Conservation (phyloP, 768 basidiomycete species). For the Mycena epipterygia region DNA sequence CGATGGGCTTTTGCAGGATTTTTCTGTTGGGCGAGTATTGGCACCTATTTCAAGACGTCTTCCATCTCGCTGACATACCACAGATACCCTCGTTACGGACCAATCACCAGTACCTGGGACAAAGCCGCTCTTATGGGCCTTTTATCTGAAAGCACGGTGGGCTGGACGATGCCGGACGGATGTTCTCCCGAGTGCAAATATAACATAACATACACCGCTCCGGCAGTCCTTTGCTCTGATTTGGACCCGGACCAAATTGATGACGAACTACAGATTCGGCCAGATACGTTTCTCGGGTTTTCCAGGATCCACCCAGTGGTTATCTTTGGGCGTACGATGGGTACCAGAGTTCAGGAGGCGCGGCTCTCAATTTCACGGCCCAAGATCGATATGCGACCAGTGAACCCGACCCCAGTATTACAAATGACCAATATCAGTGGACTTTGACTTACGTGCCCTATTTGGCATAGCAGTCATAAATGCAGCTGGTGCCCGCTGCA, state of each 20-base stretch:
- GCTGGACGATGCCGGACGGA: conserved; percentile 29
- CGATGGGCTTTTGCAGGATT: neutral
- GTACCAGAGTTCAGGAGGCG: neutral
- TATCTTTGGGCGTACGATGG: neutral
- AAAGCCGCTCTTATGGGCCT: conserved; percentile 17
- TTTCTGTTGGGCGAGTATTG: neutral
- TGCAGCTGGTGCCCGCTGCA: conserved; percentile 16
- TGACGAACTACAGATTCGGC: neutral
- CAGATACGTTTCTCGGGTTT: neutral
- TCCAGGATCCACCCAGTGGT: neutral
- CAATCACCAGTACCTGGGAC: neutral
- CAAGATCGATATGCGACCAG: neutral
- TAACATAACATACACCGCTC: conserved; percentile 21
- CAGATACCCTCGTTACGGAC: neutral
- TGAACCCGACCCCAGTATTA: neutral
- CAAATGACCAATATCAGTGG: neutral
- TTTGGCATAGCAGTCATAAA: conserved; percentile 8
- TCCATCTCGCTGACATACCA: too few relatives aligned
- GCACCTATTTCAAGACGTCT: neutral
- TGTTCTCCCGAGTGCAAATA: conserved; percentile 26
- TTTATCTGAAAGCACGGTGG: conserved; percentile 1
- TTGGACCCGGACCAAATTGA: conserved; percentile 12
- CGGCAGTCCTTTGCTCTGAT: conserved; percentile 13
- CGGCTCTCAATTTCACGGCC: neutral
- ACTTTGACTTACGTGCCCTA: conserved; percentile 19